These are phyloP conservation scores for Camellia granthamiana DNA, from an alignment of 148 eudicot genomes.

Conservation along the genomic window DNA sequence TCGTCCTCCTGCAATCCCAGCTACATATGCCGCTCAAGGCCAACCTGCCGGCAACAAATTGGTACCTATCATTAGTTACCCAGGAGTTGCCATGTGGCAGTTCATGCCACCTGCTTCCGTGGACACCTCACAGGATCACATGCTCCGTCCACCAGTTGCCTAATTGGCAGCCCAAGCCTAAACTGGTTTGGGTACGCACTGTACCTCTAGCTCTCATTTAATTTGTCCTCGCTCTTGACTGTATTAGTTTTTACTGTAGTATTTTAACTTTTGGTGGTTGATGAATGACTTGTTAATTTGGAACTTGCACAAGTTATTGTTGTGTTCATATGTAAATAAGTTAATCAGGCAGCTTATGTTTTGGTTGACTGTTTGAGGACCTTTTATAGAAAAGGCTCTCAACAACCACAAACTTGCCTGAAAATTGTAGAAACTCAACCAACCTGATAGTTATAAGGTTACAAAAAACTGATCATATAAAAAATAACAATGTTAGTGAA, in stretches of 20 bases:
- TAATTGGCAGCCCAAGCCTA: constrained; percentile 23
- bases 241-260: constrained; percentile 32
- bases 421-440: constrained; percentile 58
- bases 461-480: no score
- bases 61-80: constrained; percentile 62
- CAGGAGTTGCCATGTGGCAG: constrained; percentile 86
- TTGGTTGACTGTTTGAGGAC: no score
- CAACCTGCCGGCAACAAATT: constrained; percentile 59
- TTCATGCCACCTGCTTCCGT: constrained; percentile 82
- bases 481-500: no score
- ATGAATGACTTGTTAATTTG: constrained; percentile 27
- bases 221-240: constrained; percentile 21
- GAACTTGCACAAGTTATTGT: constrained; percentile 21
- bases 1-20: constrained; percentile 49
- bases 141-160: constrained; percentile 73
- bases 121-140: constrained; percentile 76
- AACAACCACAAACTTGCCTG: constrained; percentile 65
- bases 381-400: constrained; percentile 57
- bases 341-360: not conserved
- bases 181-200: constrained; percentile 7
- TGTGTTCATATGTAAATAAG: constrained; percentile 10
- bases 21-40: constrained; percentile 49
- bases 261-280: constrained; percentile 29
- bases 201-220: constrained; percentile 6
- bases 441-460: no score